Base-by-base conservation (phyloP, 805 yeast species). In the Blastobotrys parvus region DNA sequence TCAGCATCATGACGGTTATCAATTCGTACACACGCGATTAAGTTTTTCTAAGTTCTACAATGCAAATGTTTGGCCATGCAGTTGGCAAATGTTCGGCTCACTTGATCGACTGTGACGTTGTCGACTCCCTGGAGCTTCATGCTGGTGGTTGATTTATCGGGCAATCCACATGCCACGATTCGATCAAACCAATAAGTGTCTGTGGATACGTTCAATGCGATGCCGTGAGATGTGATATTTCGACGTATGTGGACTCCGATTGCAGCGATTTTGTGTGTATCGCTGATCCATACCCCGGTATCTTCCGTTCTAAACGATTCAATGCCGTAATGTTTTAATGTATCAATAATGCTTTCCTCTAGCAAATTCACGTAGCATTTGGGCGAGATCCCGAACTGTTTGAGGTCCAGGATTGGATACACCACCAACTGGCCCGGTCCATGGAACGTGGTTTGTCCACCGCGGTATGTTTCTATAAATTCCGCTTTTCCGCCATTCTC, bases 391-490 rank as follows among this genome's bases (percentile, higher is more conserved):
- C 68, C 55, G 53, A 83, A 82, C 25, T 74, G 70, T 49, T 72
- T 71, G 42, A 92, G 65, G 59, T 92, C 89, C 23, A 84, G 42
- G 1, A 92, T 71, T 8, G 92, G 80, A 57, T 90, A 92, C 3
- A 86, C 77, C 2, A 89, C 95, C 31, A 87, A 58, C 62, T 92
- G 99, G 0, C 98, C 98, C 1, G 92, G 83, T 0, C 97, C 97
- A 64, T 92, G 99, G 69, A 85, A 92, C 0, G 98, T 92, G 1
- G 92, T 77, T 59, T 92, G 94, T 0, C 99, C 99, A 13, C 99
- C 99, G 48, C 99, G 69, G 42, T 78, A 78, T 0, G 92, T 74
- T 54, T 85, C 90, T n/a, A 80, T 72, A 56, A 77, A 84, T 23
- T 70, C 70, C 13, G 88, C 81, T 16, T 41, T 40, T 25, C 53